Conservation (phyloP, 148 eudicot species). For the Fagopyrum esculentum region DNA sequence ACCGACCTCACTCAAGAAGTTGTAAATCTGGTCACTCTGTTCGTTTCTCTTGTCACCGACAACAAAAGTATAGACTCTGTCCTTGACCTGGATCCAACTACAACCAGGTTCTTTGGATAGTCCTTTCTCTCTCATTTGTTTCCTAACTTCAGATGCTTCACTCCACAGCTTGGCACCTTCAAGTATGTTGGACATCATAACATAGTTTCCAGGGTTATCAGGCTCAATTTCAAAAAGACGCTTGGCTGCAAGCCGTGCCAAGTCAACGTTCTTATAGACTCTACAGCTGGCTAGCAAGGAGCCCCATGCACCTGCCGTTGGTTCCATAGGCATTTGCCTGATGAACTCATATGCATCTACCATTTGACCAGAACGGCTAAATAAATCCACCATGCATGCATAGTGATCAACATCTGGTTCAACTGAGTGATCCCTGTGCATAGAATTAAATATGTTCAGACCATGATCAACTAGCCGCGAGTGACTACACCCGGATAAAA, state of each 20-base stretch:
- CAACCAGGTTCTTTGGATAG: constrained; percentile 70
- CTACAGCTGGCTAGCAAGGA: constrained; percentile 80
- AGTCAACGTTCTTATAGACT: constrained; percentile 64
- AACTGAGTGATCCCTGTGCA: constrained; percentile 44
- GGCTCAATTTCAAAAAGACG: constrained; percentile 62
- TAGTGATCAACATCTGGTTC: constrained; percentile 69
- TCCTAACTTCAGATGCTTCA: constrained; percentile 67
- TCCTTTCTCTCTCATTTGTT: constrained; percentile 55
- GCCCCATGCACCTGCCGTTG: constrained; percentile 76
- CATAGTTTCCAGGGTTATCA: constrained; percentile 74
- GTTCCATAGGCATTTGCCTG: constrained; percentile 59
- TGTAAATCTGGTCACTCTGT: constrained; percentile 47
- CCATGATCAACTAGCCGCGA: constrained; percentile 68
- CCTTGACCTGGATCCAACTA: constrained; percentile 72
- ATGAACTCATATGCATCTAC: constrained; percentile 57
- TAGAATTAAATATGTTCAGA: constrained; percentile 45
- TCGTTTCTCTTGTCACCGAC: constrained; percentile 69
- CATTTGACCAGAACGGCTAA: constrained; percentile 68
- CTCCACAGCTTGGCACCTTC: constrained; percentile 55
- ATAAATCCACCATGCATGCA: constrained; percentile 66
- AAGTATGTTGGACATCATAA: constrained; percentile 49
- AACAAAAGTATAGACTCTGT: constrained; percentile 56
- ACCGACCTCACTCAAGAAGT: constrained; percentile 45
- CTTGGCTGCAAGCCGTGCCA: constrained; percentile 60
- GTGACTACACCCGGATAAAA: constrained; percentile 78